Conservation (phyloP, 1,284 basidiomycete genomes). For the Apiotrichum mycotoxinovorans region DNA sequence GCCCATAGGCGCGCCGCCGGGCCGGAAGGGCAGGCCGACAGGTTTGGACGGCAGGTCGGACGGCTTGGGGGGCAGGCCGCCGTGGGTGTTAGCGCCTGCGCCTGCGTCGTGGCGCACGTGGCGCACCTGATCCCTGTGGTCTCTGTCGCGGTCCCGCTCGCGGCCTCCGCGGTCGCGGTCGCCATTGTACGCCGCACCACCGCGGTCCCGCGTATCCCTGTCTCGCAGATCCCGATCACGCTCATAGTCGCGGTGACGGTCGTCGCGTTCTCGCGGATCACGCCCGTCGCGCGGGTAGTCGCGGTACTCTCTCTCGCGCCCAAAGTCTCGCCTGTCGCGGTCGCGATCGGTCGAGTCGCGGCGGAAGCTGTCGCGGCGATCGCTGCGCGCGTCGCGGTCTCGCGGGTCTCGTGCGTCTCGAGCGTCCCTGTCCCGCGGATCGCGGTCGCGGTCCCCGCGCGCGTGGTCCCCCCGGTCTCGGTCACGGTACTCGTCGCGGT, state of each 20-base stretch:
- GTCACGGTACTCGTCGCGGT: not conserved
- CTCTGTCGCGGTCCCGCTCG: not conserved
- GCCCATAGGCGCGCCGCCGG: not conserved
- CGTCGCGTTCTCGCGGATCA: too few species aligned
- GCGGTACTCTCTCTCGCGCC: too few species aligned
- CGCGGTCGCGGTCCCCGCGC: not conserved
- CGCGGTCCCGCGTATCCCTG: not conserved
- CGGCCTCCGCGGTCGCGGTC: slow-evolving; percentile 1
- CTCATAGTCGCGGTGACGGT: not conserved
- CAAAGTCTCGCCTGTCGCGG: not conserved
- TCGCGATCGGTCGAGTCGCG: slow-evolving; percentile 9
- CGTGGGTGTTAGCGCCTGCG: too few species aligned
- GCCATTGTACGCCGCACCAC: not conserved
- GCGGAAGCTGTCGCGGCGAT: not conserved
- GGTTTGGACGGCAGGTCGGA: slow-evolving; percentile 12
- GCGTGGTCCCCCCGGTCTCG: not conserved
- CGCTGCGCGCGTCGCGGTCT: not conserved
- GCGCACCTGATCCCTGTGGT: not conserved
- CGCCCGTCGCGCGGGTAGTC: not conserved
- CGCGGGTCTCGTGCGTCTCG: not conserved
- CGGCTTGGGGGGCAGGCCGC: slow-evolving; percentile 11
- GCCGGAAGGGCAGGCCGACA: slow-evolving; percentile 4
- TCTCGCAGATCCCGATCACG: not conserved
- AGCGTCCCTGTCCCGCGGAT: not conserved
- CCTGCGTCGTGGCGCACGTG: not conserved